Evolutionary conservation across 2,329 filamentous ascomycete species (phyloP), one percentile per base, ranked within the genome.

Genomic region (Lithohypha guttulata): DNA sequence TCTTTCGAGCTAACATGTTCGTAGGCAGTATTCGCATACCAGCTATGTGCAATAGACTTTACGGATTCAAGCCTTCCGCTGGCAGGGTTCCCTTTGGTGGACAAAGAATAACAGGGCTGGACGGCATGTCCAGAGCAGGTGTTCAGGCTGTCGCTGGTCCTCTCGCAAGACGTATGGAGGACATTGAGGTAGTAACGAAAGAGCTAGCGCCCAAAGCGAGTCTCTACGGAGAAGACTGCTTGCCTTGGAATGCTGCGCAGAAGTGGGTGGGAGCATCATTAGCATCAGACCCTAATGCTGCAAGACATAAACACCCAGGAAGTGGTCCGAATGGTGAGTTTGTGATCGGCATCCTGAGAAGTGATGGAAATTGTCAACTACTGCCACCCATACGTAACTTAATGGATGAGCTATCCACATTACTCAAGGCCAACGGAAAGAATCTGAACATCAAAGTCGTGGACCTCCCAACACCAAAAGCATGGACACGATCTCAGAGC

Each of bases 401-500:
- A 1, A 46, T 68, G 11, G 52, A 57, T 23, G 61, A 65, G 48
- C 62, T 66, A 4, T 53, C 58, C 1, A 29, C 50, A 4, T 45
- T 41, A 2, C 52, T 67, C n/a, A 52, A 53, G 3, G 14, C 22
- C n/a, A 6, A 11, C 8, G 26, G 17, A 9, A 44, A 43, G 2
- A 57, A 54, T 0, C 39, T 55, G 27, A 68, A 66, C 1, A 57
- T 80, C n/a, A 65, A 74, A 31, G 65, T 78, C 2, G 60, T 80
- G 0, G 72, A 79, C 11, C 61, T 81, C 33, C 63, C 71, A 8
- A 64, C 73, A 4, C 66, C 70, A 0, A 51, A 59, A 0, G 59
- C 69, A 3, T 66, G 79, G 38, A 64, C 66, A 3, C 66, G 71
- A 49, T 71, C 69, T 37, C 70, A 78, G 42, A 66, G 63, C 2